Base-by-base conservation (phyloP, 2,329 filamentous ascomycete species). In the Tolypocladium inflatum region DNA sequence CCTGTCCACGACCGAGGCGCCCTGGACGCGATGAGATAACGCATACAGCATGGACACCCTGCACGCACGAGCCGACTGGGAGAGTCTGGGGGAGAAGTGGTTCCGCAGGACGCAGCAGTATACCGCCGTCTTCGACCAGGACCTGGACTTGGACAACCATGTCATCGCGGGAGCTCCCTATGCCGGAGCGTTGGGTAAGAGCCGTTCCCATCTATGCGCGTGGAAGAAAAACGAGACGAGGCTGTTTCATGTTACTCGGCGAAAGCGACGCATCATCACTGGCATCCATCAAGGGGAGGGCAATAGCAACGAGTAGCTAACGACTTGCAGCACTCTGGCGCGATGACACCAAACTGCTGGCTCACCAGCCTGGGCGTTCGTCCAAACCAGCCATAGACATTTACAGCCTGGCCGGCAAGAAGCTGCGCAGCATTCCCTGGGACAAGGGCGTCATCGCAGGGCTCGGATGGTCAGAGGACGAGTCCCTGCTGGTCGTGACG, bases 91-190 rank as follows among this genome's bases (percentile, higher is more conserved):
- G 70, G 89, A 95, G 74, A 88, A 85, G 68, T 97, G 95, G 80
- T 99, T 97, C 78, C 90, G 93, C 72, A 97, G 96, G 78, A 87
- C 90, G 58, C 89, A 93, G 74, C 84, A 96, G 61, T 99, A 97
- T 79, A 92, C 91, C 61, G 89, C 87, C 64, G 84, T 97, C 63
- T 99, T 97, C 73, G 91, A 96, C 74, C 84, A 89, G 70, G 91
- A 96, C 70, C 80, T 97, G 62, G 92, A 99, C 76, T 83, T 99
- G 65, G 92, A 97, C 78, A 95, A 94, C 77, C 96, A 95, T 77
- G 82, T 93, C 67, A 87, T 97, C 68, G 87, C 88, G 59, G 94
- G 92, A 69, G 95, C 94, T 71, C 91, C 91, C 30, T 97, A 94
- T 73, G 91, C 89, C 67, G 94, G 94, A 68, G 92, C 94, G 70